Evolutionary conservation across 1,284 basidiomycete genomes (phyloP).

Genomic region (Neonothopanus nambi): DNA sequence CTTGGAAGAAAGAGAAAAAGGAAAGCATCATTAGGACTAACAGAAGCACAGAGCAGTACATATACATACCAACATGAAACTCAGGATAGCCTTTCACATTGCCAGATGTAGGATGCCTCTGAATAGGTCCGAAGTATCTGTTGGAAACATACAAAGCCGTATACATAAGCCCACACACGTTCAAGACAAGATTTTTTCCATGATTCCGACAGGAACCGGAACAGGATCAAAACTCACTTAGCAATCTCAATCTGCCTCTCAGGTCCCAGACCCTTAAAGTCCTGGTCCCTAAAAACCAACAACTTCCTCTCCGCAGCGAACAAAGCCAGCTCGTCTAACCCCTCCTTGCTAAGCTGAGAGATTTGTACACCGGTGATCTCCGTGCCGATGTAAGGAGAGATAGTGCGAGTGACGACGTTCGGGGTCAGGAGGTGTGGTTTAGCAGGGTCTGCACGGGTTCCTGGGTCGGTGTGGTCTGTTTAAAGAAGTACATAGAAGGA

Average conservation of each 20-base stretch:
- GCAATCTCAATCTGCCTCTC: slow-evolving; percentile 54
- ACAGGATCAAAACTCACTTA: slow-evolving; percentile 24
- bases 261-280: slow-evolving; percentile 54
- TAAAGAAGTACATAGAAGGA: background rate
- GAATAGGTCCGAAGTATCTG: slow-evolving; percentile 58
- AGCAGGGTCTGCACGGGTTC: slow-evolving; percentile 46
- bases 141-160: slow-evolving; percentile 1
- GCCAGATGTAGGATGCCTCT: slow-evolving; percentile 56
- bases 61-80: slow-evolving; percentile 45
- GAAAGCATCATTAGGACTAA: background rate
- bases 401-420: slow-evolving; percentile 38
- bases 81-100: slow-evolving; percentile 51
- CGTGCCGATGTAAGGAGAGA: slow-evolving; percentile 60
- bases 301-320: slow-evolving; percentile 61
- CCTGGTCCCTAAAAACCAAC: slow-evolving; percentile 56
- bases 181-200: too few relatives aligned
- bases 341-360: slow-evolving; percentile 51
- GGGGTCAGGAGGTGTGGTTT: slow-evolving; percentile 50
- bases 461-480: slow-evolving; percentile 41
- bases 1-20: slow-evolving; percentile 17
- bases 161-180: too few relatives aligned
- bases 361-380: slow-evolving; percentile 62
- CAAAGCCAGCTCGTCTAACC: slow-evolving; percentile 63
- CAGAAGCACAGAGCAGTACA: background rate
- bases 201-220: background rate